These are phyloP conservation scores for Trametes maxima DNA, from an alignment of 768 basidiomycete genomes.

Conservation along the genomic window DNA sequence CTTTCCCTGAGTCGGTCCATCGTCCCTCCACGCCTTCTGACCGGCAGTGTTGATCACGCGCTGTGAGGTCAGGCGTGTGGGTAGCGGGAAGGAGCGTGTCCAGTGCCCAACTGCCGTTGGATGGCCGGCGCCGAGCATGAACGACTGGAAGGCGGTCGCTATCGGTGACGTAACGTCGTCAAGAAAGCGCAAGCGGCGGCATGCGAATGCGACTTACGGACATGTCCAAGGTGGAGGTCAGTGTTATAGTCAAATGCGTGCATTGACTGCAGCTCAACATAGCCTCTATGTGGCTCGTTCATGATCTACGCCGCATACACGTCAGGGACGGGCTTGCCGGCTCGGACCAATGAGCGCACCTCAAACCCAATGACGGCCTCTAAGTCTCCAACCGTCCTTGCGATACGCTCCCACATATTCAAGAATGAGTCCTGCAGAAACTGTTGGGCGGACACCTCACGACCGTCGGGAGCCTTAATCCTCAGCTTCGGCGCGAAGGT, in stretches of 20 bases:
- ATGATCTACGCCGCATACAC: constrained; percentile 57
- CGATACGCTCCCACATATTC: constrained; percentile 73
- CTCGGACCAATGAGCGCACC: no score
- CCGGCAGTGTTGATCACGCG: constrained; percentile 62
- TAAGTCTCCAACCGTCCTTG: constrained; percentile 66
- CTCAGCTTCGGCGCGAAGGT: constrained; percentile 78
- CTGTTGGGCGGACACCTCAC: constrained; percentile 67
- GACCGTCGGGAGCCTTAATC: constrained; percentile 48
- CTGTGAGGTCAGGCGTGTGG: constrained; percentile 65
- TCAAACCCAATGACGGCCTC: constrained; percentile 89
- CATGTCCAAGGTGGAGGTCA: constrained; percentile 81
- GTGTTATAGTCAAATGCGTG: constrained; percentile 93
- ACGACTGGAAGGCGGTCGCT: constrained; percentile 88
- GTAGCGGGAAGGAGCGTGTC: constrained; percentile 87
- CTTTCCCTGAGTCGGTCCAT: constrained; percentile 70
- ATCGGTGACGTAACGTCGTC: neutral
- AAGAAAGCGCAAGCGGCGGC: no score
- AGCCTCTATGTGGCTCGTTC: constrained; percentile 95
- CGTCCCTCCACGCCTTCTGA: constrained; percentile 66
- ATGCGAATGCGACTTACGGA: constrained; percentile 54
- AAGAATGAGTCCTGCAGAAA: constrained; percentile 85
- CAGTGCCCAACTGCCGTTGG: constrained; percentile 79
- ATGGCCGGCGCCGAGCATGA: constrained; percentile 89
- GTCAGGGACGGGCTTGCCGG: neutral
- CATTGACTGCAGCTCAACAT: constrained; percentile 79